These are phyloP conservation scores for Penicillium soppii DNA, from an alignment of 495 filamentous ascomycete genomes.

Conservation along the genomic window DNA sequence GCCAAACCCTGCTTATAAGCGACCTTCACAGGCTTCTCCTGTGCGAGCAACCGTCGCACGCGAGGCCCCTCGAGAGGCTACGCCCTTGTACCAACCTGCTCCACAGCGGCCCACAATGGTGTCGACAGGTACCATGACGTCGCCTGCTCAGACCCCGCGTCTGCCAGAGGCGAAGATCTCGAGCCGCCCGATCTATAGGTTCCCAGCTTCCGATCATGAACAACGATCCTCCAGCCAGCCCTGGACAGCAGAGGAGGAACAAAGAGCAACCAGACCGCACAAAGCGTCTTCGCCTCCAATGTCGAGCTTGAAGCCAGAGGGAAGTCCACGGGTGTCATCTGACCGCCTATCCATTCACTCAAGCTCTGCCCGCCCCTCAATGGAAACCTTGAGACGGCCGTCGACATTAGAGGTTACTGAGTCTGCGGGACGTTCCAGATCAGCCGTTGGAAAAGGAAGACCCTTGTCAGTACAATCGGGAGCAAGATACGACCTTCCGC, in stretches of 20 bases:
- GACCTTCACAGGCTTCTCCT: constrained; percentile 31
- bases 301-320: constrained; percentile 35
- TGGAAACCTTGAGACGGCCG: constrained; percentile 68
- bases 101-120: constrained; percentile 70
- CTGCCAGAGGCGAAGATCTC: constrained; percentile 41
- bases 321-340: constrained; percentile 51
- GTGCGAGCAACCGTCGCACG: constrained; percentile 18
- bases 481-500: constrained; percentile 73
- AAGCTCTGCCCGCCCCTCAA: constrained; percentile 73
- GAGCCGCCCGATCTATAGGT: constrained; percentile 58
- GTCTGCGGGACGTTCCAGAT: constrained; percentile 57
- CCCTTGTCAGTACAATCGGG: constrained; percentile 78
- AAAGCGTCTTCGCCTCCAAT: constrained; percentile 33
- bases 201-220: constrained; percentile 56
- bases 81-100: constrained; percentile 57
- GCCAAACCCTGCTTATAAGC: constrained; percentile 22
- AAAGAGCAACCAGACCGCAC: constrained; percentile 5
- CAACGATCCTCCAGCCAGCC: constrained; percentile 55
- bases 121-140: constrained; percentile 94
- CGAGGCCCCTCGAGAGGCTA: constrained; percentile 24
- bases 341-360: constrained; percentile 50
- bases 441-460: constrained; percentile 61
- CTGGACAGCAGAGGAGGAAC: constrained; percentile 33
- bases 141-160: constrained; percentile 62
- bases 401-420: constrained; percentile 60